phyloP scores from a whole-genome alignment of 768 basidiomycete genomes.

The Fibroporia radiculosa region DNA sequence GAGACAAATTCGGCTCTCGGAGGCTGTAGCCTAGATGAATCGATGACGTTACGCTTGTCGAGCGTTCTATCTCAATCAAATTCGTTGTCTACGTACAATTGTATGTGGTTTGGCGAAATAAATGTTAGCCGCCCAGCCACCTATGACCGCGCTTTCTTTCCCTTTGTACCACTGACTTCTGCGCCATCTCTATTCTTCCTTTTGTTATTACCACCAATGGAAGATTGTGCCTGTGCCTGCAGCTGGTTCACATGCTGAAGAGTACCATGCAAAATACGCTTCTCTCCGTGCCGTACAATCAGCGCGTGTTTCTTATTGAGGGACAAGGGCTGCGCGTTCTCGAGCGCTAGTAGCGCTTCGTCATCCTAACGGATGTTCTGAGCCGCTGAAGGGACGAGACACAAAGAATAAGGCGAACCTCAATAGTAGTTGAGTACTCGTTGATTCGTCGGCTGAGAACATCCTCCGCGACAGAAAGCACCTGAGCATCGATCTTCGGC shows the following conservation, averaged over 20 bases:
- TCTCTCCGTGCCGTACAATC: slow-evolving; percentile 75
- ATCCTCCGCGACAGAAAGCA: slow-evolving; percentile 39
- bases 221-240: background rate
- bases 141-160: slow-evolving; percentile 11
- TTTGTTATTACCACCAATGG: slow-evolving; percentile 3
- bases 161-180: slow-evolving; percentile 1
- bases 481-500: slow-evolving; percentile 43
- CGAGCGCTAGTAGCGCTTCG: slow-evolving; percentile 29
- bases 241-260: slow-evolving; percentile 10
- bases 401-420: slow-evolving; percentile 35
- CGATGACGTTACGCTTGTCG: too few species aligned
- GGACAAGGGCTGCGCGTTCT: slow-evolving; percentile 21
- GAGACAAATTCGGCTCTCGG: too few species aligned
- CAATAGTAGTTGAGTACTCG: slow-evolving; percentile 50
- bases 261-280: slow-evolving; percentile 45
- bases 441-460: slow-evolving; percentile 44
- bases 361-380: slow-evolving; percentile 36
- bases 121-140: too few species aligned
- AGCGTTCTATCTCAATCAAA: too few species aligned
- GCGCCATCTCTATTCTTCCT: slow-evolving; percentile 12
- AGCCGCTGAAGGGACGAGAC: background rate
- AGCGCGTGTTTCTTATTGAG: slow-evolving; percentile 53
- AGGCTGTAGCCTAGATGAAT: too few species aligned
- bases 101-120: too few species aligned
- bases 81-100: too few species aligned